phyloP scores from a whole-genome alignment of 2,329 filamentous ascomycete species.

The Ophioceras dolichostomum region DNA sequence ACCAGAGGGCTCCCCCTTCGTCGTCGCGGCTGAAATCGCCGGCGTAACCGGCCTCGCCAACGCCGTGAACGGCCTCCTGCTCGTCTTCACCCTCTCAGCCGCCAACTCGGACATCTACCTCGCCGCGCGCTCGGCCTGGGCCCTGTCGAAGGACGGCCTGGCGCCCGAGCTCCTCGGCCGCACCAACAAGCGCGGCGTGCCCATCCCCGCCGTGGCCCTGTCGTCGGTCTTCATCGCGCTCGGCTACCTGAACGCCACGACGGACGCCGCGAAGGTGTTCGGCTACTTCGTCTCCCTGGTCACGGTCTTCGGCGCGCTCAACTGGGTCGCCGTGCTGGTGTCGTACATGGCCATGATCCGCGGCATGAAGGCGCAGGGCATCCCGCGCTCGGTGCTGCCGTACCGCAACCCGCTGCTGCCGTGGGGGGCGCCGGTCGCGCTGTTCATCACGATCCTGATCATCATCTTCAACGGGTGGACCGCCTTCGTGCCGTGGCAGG shows the following conservation, averaged over 20 bases:
- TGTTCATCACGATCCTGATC: conserved; percentile 18
- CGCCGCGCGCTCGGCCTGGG: conserved; percentile 26
- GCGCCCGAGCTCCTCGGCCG: conserved; percentile 22
- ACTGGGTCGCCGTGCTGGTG: conserved; percentile 28
- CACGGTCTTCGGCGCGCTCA: conserved; percentile 28
- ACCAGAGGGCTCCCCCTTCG: conserved; percentile 31
- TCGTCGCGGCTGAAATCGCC: conserved; percentile 39
- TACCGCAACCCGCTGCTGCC: conserved; percentile 25
- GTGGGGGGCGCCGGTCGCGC: conserved; percentile 21
- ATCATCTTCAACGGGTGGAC: conserved; percentile 54
- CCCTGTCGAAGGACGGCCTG: conserved; percentile 25
- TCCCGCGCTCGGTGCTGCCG: conserved; percentile 19
- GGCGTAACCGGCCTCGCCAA: conserved; percentile 36
- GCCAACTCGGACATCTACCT: conserved; percentile 47
- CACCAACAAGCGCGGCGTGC: conserved; percentile 24
- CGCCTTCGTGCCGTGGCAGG: conserved; percentile 52
- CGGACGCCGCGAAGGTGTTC: conserved; percentile 22
- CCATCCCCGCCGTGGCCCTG: conserved; percentile 22
- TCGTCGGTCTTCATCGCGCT: conserved; percentile 22
- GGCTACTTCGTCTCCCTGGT: conserved; percentile 29
- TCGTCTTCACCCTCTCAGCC: conserved; percentile 45
- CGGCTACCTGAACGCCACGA: conserved; percentile 26
- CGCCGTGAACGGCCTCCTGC: conserved; percentile 48
- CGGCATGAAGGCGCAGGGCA: conserved; percentile 23
- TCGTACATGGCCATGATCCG: conserved; percentile 25